These are phyloP conservation scores for Daldinia bambusicola DNA, from an alignment of 495 filamentous ascomycete genomes.

Conservation along the genomic window DNA sequence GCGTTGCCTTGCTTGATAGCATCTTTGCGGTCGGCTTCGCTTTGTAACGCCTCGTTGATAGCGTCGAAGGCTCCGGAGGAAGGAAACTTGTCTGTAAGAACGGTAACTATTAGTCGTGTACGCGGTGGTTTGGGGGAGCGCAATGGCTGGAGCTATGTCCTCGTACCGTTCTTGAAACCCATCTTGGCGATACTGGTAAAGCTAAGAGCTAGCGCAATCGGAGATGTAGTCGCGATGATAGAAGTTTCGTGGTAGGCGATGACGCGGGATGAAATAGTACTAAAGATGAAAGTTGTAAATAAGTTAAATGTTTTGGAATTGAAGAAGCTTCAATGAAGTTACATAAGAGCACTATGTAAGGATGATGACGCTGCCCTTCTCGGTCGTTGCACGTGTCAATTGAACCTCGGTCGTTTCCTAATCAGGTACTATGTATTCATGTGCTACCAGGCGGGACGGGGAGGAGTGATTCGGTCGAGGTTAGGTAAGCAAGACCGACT, in stretches of 20 bases:
- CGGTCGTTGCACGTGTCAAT: slow-evolving; percentile 45
- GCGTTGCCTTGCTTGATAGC: slow-evolving; percentile 88
- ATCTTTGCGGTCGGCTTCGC: slow-evolving; percentile 80
- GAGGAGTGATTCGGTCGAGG: not conserved
- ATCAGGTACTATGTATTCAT: slow-evolving; percentile 24
- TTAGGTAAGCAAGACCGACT: slow-evolving; percentile 27
- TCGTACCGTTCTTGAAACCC: slow-evolving; percentile 84
- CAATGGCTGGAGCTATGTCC: not conserved
- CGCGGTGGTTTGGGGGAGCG: slow-evolving; percentile 8
- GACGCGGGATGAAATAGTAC: slow-evolving; percentile 10
- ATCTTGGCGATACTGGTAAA: slow-evolving; percentile 58
- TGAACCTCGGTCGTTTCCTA: slow-evolving; percentile 46
- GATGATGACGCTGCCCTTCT: slow-evolving; percentile 40
- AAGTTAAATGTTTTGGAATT: slow-evolving; percentile 6
- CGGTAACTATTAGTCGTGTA: slow-evolving; percentile 11
- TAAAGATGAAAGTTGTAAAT: slow-evolving; percentile 4
- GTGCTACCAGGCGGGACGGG: slow-evolving; percentile 6
- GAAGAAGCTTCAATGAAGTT: slow-evolving; percentile 26
- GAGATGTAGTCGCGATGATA: not conserved
- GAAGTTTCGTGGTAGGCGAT: slow-evolving; percentile 13
- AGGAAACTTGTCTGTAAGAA: slow-evolving; percentile 78
- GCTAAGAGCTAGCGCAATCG: not conserved
- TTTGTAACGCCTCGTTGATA: slow-evolving; percentile 79
- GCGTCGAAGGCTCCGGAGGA: slow-evolving; percentile 90
- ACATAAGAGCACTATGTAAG: slow-evolving; percentile 5